Percentiles rank a stretch among this genome's conserved stretches.
phyloP scores from a whole-genome alignment of 331 rosid genomes.

The Acacia concinna region DNA sequence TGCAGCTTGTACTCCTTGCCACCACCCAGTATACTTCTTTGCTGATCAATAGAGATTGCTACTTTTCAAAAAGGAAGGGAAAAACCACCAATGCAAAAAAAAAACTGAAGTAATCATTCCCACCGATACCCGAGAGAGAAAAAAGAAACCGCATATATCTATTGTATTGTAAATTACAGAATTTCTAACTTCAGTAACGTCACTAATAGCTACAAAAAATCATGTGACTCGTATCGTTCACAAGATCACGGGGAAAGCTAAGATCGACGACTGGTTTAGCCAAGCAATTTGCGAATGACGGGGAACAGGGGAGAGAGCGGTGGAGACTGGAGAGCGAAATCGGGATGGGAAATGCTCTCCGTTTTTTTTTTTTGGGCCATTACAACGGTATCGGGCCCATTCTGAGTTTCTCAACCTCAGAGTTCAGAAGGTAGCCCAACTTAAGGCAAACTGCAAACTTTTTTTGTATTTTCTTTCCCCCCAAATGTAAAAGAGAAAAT shows the following conservation, averaged over 20 bases:
- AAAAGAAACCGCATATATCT: no score
- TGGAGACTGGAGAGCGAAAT: neutral
- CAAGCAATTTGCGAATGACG: neutral
- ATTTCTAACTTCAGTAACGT: no score
- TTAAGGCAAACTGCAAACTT: no score
- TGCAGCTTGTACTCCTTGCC: neutral
- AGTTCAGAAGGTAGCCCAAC: no score
- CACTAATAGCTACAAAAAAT: neutral
- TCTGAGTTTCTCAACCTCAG: no score
- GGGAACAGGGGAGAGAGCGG: neutral
- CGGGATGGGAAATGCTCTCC: neutral
- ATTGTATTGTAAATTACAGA: no score
- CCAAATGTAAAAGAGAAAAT: no score
- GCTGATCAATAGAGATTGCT: neutral
- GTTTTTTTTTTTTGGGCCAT: no score
- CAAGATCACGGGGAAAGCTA: neutral
- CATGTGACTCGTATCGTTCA: neutral
- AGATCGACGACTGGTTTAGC: neutral
- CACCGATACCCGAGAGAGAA: neutral
- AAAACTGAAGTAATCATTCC: neutral
- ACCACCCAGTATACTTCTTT: neutral
- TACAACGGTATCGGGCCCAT: no score
- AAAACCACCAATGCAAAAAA: neutral
- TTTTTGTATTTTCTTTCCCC: no score
- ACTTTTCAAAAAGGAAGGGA: neutral